These are phyloP conservation scores for Verticillium nonalfalfae DNA, from an alignment of 2,329 filamentous ascomycete genomes.

Conservation along the genomic window DNA sequence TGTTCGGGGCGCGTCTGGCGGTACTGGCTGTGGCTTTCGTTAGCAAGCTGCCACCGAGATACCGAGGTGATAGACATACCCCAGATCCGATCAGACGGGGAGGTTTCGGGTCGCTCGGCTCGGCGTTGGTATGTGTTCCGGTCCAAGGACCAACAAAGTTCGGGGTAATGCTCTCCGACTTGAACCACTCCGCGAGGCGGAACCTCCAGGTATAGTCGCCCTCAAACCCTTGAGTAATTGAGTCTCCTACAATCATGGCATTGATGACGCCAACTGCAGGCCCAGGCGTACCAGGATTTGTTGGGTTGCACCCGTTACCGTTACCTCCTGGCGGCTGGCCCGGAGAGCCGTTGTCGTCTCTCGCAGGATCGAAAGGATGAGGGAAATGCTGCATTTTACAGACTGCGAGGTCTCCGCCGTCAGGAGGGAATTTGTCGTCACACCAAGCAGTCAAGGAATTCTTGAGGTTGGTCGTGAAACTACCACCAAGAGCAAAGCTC, in stretches of 20 bases:
- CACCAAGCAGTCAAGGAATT: background rate
- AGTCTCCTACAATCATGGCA: conserved; percentile 30
- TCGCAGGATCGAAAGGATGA: background rate
- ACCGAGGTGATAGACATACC: background rate
- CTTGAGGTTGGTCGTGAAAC: background rate
- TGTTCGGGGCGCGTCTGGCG: conserved; percentile 1
- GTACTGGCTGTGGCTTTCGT: background rate
- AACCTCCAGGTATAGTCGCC: conserved; percentile 36
- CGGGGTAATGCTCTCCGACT: conserved; percentile 13
- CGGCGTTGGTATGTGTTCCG: conserved; percentile 19
- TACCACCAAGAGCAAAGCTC: background rate
- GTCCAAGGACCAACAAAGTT: conserved; percentile 28
- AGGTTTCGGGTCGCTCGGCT: conserved; percentile 5
- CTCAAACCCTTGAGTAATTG: conserved; percentile 29
- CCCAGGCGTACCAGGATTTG: background rate
- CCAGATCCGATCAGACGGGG: conserved; percentile 9
- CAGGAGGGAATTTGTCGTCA: background rate
- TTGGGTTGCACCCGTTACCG: background rate
- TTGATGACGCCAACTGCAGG: conserved; percentile 4
- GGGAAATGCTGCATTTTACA: background rate
- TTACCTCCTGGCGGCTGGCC: background rate
- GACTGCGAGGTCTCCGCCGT: background rate
- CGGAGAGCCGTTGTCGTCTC: background rate
- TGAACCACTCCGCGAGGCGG: conserved; percentile 32
- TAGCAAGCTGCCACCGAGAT: too few relatives aligned